Base-by-base conservation (phyloP, 1,284 basidiomycete genomes). In the Trametes pubescens region DNA sequence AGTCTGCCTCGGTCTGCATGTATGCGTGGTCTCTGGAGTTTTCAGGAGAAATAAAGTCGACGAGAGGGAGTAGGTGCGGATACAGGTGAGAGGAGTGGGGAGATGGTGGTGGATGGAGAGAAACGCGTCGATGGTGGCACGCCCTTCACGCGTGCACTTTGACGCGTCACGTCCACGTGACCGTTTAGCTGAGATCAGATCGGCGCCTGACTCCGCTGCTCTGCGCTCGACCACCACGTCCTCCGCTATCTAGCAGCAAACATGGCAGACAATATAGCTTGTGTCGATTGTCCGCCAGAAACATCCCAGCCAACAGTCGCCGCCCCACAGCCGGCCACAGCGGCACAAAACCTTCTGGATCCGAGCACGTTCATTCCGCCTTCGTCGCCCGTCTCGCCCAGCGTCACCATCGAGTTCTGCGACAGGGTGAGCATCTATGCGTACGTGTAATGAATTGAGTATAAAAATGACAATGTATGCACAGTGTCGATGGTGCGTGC, bases 321-420 rank as follows among this genome's bases (percentile, higher is more conserved):
- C 9, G 26, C n/a, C 11, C 49, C 32, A 43, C 59, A 52, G 14
- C 34, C 59, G 16, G 22, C 57, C 22, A 29, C 58, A 21, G 54
- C 59, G 32, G 38, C 62, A 1, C 71, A 77, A 26, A 73, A 79
- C 61, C 72, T 76, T 43, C 71, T 86, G 44, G 83, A 90, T 68
- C 78, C 83, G 0, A 74, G 82, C 0, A 86, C 85, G 0, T 92
- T 94, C 74, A 75, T 84, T 8, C 83, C 85, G 51, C 91, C 91
- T 1, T 74, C 73, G 11, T 76, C 80, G 21, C 72, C 82, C 32
- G 77, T 81, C 0, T 69, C 76, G 14, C 81, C 85, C 8, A 84
- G 82, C 38, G 76, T 92, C 35, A 81, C 80, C 8, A 92, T 97
- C 66, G 93, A 95, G 77, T 96, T 93, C 73, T 96, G 94, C 74